These are phyloP conservation scores for Mortierella sp. DNA, from an alignment of 371 early-diverging fungal genomes.

Conservation along the genomic window DNA sequence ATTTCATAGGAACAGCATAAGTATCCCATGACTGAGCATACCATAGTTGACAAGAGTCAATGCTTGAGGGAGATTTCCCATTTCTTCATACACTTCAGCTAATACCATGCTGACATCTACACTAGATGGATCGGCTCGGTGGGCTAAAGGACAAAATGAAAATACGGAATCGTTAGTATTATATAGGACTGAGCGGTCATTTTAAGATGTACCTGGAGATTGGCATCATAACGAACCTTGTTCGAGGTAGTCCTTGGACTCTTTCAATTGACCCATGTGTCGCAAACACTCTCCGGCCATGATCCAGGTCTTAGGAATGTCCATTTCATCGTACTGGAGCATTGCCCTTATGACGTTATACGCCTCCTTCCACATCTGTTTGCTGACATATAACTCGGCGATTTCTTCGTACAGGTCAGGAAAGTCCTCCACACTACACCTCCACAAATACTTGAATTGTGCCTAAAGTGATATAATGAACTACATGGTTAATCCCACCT, in stretches of 20 bases:
- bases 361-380: conserved; percentile 74
- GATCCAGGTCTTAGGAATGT: conserved; percentile 61
- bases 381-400: conserved; percentile 83
- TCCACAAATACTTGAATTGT: conserved; percentile 78
- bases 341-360: conserved; percentile 72
- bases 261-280: conserved; percentile 41
- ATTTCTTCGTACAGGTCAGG: conserved; percentile 87
- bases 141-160: conserved; percentile 39
- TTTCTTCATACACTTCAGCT: conserved; percentile 86
- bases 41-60: conserved; percentile 71
- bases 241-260: conserved; percentile 44
- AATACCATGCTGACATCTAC: conserved; percentile 82
- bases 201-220: background rate
- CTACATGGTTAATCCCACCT: background rate
- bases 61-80: conserved; percentile 83
- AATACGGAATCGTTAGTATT: background rate
- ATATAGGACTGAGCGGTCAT: background rate
- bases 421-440: conserved; percentile 68
- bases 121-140: conserved; percentile 73
- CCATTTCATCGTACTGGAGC: conserved; percentile 67
- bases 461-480: conserved; percentile 48
- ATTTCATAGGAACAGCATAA: background rate
- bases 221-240: conserved; percentile 23
- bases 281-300: conserved; percentile 58
- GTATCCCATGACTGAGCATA: conserved; percentile 19